Conservation (phyloP, 2,329 filamentous ascomycete species). For the Alternaria atra region DNA sequence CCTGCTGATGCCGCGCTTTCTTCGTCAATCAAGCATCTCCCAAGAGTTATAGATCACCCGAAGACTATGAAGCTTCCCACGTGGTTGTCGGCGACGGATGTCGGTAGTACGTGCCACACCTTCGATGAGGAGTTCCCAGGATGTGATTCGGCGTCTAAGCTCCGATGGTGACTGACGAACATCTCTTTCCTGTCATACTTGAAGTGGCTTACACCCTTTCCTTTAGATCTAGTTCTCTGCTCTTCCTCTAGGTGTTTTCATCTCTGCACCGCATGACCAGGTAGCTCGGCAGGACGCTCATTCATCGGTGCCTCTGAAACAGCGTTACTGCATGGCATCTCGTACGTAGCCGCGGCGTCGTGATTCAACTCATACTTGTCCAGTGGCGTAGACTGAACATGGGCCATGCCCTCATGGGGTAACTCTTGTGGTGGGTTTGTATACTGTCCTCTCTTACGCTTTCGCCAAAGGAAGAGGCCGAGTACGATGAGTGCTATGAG, state of each 20-base stretch:
- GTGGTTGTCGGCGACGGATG: neutral
- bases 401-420: neutral
- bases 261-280: conserved; percentile 2
- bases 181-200: neutral
- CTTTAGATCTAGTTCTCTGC: neutral
- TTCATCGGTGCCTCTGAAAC: conserved; percentile 23
- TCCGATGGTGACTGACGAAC: neutral
- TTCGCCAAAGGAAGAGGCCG: conserved; percentile 46
- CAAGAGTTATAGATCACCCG: neutral
- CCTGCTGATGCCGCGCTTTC: neutral
- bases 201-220: neutral
- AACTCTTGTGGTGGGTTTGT: neutral
- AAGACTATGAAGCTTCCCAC: neutral
- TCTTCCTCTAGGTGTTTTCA: neutral
- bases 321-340: conserved; percentile 17
- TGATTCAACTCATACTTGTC: conserved; percentile 24
- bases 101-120: conserved; percentile 7
- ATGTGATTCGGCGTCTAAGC: neutral
- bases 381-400: neutral
- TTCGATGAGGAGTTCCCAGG: neutral
- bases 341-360: conserved; percentile 24
- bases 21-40: neutral
- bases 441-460: conserved; percentile 22
- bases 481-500: conserved; percentile 73
- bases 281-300: conserved; percentile 15